These are phyloP conservation scores for Fusarium dlaminii DNA, from an alignment of 2,329 filamentous ascomycete species.

Conservation along the genomic window DNA sequence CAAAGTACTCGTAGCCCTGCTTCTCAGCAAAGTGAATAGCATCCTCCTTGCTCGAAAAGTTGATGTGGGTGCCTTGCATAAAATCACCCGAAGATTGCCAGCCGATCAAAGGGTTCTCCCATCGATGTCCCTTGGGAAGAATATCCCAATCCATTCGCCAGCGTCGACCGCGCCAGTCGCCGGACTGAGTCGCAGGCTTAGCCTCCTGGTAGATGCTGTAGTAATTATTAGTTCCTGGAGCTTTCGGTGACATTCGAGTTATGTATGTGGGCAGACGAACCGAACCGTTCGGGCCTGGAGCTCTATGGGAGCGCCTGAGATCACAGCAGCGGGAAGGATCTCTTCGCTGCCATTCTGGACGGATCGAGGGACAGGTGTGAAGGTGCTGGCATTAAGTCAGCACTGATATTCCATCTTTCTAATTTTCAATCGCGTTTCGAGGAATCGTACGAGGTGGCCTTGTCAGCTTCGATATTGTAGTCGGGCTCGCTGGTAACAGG, in stretches of 20 bases:
- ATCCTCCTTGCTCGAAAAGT: constrained; percentile 93
- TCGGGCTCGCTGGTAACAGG: constrained; percentile 75
- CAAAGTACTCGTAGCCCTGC: constrained; percentile 99
- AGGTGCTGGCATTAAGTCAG: constrained; percentile 67
- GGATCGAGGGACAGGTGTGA: constrained; percentile 88
- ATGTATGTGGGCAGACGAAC: constrained; percentile 60
- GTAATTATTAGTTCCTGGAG: constrained; percentile 10
- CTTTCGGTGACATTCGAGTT: neutral
- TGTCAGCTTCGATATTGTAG: constrained; percentile 83
- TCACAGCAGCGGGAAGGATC: constrained; percentile 80
- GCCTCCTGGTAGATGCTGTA: constrained; percentile 87
- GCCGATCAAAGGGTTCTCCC: constrained; percentile 98
- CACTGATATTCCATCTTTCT: constrained; percentile 1
- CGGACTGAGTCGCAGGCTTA: constrained; percentile 97
- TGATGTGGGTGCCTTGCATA: constrained; percentile 93
- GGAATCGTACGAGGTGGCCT: constrained; percentile 81
- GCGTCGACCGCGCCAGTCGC: constrained; percentile 81
- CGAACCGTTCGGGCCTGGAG: constrained; percentile 93
- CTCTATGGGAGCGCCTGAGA: constrained; percentile 93
- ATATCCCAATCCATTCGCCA: constrained; percentile 99
- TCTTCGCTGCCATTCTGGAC: constrained; percentile 93
- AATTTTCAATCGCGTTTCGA: constrained; percentile 2
- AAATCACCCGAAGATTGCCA: constrained; percentile 96
- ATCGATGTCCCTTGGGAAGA: constrained; percentile 88
- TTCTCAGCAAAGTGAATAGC: constrained; percentile 96